A percentile compares a stretch with the other conserved stretches of the same genome.
Evolutionary conservation across 2,329 filamentous ascomycete genomes (phyloP).

Genomic region (Trichophaea hybrida): DNA sequence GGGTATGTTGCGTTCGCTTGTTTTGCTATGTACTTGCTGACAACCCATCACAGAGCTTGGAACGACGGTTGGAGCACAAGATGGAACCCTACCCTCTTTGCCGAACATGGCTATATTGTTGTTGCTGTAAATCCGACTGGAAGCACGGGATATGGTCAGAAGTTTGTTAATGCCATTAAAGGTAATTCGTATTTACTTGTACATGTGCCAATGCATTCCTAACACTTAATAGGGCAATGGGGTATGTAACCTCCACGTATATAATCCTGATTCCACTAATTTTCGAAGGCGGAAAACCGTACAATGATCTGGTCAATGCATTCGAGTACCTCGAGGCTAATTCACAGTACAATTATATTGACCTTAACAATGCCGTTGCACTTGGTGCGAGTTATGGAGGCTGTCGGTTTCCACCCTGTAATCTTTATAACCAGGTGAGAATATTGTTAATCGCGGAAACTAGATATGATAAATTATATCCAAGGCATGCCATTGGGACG

Average conservation of each 20-base stretch:
- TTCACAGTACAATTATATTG: slow-evolving; percentile 43
- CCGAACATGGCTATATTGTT: slow-evolving; percentile 74
- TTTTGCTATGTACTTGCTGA: background rate
- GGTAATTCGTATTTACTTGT: slow-evolving; percentile 53
- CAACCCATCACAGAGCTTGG: slow-evolving; percentile 56
- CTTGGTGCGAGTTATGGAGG: slow-evolving; percentile 63
- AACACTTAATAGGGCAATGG: background rate
- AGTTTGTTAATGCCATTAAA: slow-evolving; percentile 60
- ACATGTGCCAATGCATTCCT: background rate
- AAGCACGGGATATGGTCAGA: slow-evolving; percentile 67
- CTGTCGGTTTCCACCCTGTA: background rate
- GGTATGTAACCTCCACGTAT: too few relatives aligned
- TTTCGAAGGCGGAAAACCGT: slow-evolving; percentile 47
- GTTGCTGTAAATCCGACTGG: slow-evolving; percentile 73
- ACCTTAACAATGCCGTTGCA: slow-evolving; percentile 54
- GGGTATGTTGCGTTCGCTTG: too few relatives aligned
- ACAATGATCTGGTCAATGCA: slow-evolving; percentile 63
- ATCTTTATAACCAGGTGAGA: background rate
- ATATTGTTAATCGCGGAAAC: slow-evolving; percentile 28
- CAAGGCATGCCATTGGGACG: slow-evolving; percentile 72
- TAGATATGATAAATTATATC: slow-evolving; percentile 75
- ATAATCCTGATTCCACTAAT: too few relatives aligned
- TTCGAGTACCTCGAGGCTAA: slow-evolving; percentile 55
- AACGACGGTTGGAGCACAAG: slow-evolving; percentile 61
- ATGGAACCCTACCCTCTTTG: slow-evolving; percentile 77